Base-by-base conservation (phyloP, 192 early-diverging fungal species). In the Mortierella alpina region DNA sequence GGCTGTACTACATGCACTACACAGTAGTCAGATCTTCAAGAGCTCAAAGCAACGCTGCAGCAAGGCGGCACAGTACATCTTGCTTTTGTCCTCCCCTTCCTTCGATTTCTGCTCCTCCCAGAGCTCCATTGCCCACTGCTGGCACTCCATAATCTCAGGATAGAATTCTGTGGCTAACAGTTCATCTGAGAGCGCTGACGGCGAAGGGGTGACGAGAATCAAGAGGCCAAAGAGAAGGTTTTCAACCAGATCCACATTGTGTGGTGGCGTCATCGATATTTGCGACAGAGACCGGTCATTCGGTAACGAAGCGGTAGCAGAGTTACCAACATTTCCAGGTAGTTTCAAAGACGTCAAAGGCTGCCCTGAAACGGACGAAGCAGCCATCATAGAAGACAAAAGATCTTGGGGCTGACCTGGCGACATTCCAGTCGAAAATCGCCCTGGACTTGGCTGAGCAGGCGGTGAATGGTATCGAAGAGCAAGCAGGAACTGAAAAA, bases 41-140 rank as follows among this genome's bases (percentile, higher is more conserved):
- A 79, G 56, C 45, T 79, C 76, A 53, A 67, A 66, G 48, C 64
- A 71, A 1, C 76, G 54, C 51, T 79, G 68, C 45, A 79, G 18
- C 6, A 79, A 18, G 0, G 69, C 68, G 1, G 76, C 76, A 52
- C 76, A 79, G 58, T 79, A 79, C 76, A 79, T 79, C 39, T 52
- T 47, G 7, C 69, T 20, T 12, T 79, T 79, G 10, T 63, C 64
- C 8, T 48, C 54, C 11, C 49, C 68, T 20, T 64, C 57, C 4
- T 68, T 60, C 31, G 50, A 39, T 20, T 63, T 67, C 17, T 53
- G 64, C 7, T 59, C 42, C 18, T 72, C 76, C 76, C 76, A 79
- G 12, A 79, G 40, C 64, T 79, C 76, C 64, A 79, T 67, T 8
- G 69, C 51, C 76, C 76, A 79, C 13, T 67, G 63, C 13, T 79